These are phyloP conservation scores for Ascomycota sp. DNA, from an alignment of 2,329 filamentous ascomycete genomes.

Conservation along the genomic window DNA sequence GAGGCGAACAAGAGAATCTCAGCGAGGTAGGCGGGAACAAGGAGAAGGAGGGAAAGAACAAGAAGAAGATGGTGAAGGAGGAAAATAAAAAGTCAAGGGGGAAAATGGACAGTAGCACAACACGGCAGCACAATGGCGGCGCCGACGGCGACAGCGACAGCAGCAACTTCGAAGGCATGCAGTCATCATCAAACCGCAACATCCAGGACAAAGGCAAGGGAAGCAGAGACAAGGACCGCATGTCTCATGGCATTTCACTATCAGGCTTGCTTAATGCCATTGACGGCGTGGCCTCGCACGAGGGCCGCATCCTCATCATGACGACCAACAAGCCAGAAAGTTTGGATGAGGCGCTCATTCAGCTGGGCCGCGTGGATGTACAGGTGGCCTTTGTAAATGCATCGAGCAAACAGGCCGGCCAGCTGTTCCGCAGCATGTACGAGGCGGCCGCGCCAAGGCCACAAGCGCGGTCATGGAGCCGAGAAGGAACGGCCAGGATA, in stretches of 20 bases:
- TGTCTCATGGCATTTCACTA: slow-evolving; percentile 39
- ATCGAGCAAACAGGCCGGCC: slow-evolving; percentile 28
- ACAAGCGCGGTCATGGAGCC: no score
- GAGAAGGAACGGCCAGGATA: no score
- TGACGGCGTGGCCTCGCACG: slow-evolving; percentile 61
- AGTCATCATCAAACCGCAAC: neutral
- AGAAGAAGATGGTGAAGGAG: slow-evolving; percentile 7
- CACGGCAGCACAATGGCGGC: neutral
- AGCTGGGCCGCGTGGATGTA: slow-evolving; percentile 53
- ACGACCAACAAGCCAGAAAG: slow-evolving; percentile 59
- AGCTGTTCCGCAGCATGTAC: slow-evolving; percentile 43
- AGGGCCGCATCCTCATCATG: slow-evolving; percentile 65
- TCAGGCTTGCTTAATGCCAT: slow-evolving; percentile 69
- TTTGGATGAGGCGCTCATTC: slow-evolving; percentile 52
- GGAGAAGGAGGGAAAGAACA: slow-evolving; percentile 9
- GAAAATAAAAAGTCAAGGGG: slow-evolving; percentile 2
- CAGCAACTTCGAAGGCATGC: slow-evolving; percentile 3
- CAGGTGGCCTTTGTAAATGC: slow-evolving; percentile 44
- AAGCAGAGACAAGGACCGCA: slow-evolving; percentile 2
- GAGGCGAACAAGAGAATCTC: slow-evolving; percentile 15
- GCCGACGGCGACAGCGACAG: slow-evolving; percentile 7
- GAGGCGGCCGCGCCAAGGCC: slow-evolving; percentile 14
- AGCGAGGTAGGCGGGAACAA: neutral
- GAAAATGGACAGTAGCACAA: slow-evolving; percentile 3
- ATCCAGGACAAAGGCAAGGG: slow-evolving; percentile 4